Evolutionary conservation across 179 eudicot genomes (phyloP).

Genomic region (Beta macrorhiza): DNA sequence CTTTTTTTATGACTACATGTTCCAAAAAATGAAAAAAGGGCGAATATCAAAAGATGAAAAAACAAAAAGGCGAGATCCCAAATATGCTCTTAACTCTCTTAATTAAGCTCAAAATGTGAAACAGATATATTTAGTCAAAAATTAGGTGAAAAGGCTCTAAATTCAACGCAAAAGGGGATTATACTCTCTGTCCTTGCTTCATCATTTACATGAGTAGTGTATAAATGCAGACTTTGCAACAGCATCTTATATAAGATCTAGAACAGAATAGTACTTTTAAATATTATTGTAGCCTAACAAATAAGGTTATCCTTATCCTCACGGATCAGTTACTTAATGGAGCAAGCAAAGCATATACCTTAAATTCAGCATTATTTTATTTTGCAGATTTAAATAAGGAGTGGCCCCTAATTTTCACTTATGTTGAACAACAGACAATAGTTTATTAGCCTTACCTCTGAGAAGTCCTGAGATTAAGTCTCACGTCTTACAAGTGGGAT

Average conservation of each 20-base stretch:
- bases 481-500: too few relatives aligned
- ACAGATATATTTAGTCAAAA: background rate
- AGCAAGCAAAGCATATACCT: slow-evolving; percentile 28
- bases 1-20: too few relatives aligned
- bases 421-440: too few relatives aligned
- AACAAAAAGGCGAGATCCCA: too few relatives aligned
- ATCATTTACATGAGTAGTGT: background rate
- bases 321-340: slow-evolving; percentile 11
- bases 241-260: background rate
- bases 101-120: background rate
- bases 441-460: too few relatives aligned
- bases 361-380: background rate
- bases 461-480: too few relatives aligned
- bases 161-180: background rate
- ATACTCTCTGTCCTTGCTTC: background rate
- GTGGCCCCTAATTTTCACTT: too few relatives aligned
- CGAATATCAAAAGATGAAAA: too few relatives aligned
- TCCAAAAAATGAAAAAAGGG: too few relatives aligned
- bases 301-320: slow-evolving; percentile 14
- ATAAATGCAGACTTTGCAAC: background rate
- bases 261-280: background rate
- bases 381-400: background rate
- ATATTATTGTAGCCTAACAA: background rate
- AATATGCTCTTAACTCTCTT: too few relatives aligned
- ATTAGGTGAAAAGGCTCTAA: background rate